A percentile compares a stretch with the other conserved stretches of the same genome.
These are phyloP conservation scores for Trametes punicea DNA, from an alignment of 768 basidiomycete species.

Conservation along the genomic window DNA sequence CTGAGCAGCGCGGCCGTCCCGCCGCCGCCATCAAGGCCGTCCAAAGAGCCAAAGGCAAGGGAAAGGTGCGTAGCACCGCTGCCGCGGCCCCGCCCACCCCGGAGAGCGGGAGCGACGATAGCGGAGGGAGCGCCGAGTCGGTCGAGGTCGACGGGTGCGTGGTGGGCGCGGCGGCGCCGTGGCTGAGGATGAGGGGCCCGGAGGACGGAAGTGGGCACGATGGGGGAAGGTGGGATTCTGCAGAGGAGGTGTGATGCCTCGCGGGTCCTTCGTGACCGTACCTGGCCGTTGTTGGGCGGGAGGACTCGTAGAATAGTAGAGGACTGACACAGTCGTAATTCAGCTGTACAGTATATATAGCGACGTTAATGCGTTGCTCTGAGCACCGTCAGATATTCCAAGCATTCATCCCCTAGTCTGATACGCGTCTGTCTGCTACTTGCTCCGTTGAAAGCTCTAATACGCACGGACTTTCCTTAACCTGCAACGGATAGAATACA, in stretches of 20 bases:
- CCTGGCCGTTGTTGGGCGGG: no score
- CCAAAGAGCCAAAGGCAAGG: no score
- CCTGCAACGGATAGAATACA: constrained; percentile 7
- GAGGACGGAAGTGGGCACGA: not conserved
- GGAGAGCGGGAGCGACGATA: not conserved
- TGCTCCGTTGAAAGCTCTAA: no score
- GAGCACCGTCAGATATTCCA: not conserved
- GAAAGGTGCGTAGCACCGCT: no score
- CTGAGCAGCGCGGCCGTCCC: no score
- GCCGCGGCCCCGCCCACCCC: no score
- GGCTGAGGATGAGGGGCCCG: constrained; percentile 4
- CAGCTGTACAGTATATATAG: not conserved
- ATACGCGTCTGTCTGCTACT: no score
- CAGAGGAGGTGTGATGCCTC: not conserved
- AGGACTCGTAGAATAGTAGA: not conserved
- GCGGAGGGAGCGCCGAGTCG: not conserved
- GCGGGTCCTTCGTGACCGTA: not conserved
- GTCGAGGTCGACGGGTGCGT: not conserved
- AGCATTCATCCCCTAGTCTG: no score
- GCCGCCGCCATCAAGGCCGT: no score
- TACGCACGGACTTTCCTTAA: no score
- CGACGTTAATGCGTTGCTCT: not conserved
- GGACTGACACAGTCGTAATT: not conserved
- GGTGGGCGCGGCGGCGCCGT: not conserved
- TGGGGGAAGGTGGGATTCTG: not conserved